Conservation (phyloP, 352 stramenopile species). For the Phytophthora fragariae region DNA sequence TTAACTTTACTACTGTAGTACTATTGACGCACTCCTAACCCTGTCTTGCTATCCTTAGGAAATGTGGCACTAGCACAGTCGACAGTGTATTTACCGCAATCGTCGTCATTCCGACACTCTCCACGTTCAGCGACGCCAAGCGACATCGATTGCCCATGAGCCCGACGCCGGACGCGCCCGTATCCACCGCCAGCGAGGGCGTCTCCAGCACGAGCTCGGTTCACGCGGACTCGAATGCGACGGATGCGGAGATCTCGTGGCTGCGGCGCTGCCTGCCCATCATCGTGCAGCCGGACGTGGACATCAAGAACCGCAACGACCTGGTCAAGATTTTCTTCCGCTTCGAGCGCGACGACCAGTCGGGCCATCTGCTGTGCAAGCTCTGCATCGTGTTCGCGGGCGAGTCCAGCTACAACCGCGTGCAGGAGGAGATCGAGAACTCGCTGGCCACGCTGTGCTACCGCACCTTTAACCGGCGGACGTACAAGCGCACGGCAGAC, state of each 20-base stretch:
- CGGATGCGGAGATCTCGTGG: conserved; percentile 71
- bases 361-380: conserved; percentile 65
- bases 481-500: conserved; percentile 89
- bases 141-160: conserved; percentile 22
- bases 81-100: neutral
- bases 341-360: conserved; percentile 74
- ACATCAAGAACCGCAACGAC: conserved; percentile 84
- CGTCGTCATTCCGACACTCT: conserved; percentile 12
- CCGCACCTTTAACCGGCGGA: conserved; percentile 86
- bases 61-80: conserved; percentile 9
- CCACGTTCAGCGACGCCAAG: neutral
- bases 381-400: conserved; percentile 86
- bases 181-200: conserved; percentile 32
- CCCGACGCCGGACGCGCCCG: conserved; percentile 23
- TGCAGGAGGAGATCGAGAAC: conserved; percentile 78
- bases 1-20: neutral
- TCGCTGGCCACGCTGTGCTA: conserved; percentile 80
- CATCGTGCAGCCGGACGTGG: conserved; percentile 85
- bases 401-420: conserved; percentile 88
- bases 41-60: conserved; percentile 3
- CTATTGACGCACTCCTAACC: conserved; percentile 7
- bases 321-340: conserved; percentile 86
- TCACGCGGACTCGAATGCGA: conserved; percentile 31
- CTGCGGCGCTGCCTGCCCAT: conserved; percentile 82
- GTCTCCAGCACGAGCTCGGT: conserved; percentile 21